phyloP scores from a whole-genome alignment of 2,329 filamentous ascomycete genomes.

The Fusarium agapanthi region DNA sequence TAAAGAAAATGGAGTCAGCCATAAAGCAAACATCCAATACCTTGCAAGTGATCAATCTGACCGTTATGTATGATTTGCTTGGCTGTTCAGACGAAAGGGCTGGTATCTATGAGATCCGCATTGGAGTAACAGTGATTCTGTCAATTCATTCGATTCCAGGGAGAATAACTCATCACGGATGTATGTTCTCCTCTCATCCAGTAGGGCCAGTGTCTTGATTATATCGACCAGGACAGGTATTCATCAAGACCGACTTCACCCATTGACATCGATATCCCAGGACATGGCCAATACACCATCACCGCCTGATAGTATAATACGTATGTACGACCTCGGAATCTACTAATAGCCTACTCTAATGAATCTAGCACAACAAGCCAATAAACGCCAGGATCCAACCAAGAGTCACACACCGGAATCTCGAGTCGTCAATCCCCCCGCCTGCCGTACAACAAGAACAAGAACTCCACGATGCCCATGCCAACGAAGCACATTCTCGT shows the following conservation, averaged over 20 bases:
- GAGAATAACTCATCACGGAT: background rate
- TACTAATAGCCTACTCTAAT: background rate
- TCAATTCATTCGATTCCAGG: background rate
- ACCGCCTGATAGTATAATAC: background rate
- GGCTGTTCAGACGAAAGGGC: background rate
- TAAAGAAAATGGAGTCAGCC: background rate
- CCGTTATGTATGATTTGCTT: background rate
- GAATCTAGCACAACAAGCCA: background rate
- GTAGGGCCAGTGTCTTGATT: background rate
- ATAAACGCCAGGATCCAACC: background rate
- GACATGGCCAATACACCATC: too few species aligned
- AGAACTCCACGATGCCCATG: background rate
- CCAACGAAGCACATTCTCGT: background rate
- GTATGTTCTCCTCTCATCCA: background rate
- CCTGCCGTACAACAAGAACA: background rate
- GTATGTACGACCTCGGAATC: background rate
- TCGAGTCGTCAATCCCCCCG: conserved; percentile 7
- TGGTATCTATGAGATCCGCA: background rate
- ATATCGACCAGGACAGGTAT: background rate
- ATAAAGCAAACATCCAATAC: background rate
- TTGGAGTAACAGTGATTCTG: background rate
- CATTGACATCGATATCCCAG: background rate
- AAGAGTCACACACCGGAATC: background rate
- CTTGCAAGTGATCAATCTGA: background rate
- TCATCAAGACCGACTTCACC: background rate